Conservation (phyloP, 768 basidiomycete genomes). For the Paxillus ammoniavirescens region DNA sequence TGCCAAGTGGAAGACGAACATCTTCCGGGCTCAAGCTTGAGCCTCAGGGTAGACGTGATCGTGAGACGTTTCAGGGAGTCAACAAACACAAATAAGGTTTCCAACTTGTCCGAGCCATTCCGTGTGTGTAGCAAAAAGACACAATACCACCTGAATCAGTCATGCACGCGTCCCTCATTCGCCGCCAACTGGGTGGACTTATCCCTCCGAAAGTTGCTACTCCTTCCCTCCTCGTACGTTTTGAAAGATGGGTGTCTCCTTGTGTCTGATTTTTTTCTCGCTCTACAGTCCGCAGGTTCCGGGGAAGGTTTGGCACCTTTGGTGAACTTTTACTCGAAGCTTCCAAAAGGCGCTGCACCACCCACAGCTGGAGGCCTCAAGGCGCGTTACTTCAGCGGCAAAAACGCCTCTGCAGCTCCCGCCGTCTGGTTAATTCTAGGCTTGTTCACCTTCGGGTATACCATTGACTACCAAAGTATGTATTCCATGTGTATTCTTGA, state of each 20-base stretch:
- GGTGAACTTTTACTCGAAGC: conserved; percentile 94
- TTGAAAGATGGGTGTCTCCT: not conserved
- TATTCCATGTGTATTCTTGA: conserved; percentile 19
- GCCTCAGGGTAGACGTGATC: conserved; percentile 7
- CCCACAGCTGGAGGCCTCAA: conserved; percentile 66
- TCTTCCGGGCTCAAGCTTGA: too few relatives aligned
- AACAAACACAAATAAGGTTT: conserved; percentile 15
- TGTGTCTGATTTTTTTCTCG: conserved; percentile 6
- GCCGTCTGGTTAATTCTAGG: conserved; percentile 60
- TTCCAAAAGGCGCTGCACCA: conserved; percentile 85
- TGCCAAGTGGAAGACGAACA: too few relatives aligned
- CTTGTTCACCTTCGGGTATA: conserved; percentile 79
- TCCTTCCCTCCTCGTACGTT: conserved; percentile 74
- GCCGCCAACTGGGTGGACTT: conserved; percentile 80
- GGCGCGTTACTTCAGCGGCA: conserved; percentile 79
- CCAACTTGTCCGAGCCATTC: conserved; percentile 17
- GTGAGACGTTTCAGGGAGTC: conserved; percentile 11
- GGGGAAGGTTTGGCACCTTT: conserved; percentile 80
- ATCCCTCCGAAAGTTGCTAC: conserved; percentile 96
- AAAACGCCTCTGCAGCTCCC: conserved; percentile 78
- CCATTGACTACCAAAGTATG: conserved; percentile 88
- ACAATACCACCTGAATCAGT: conserved; percentile 18
- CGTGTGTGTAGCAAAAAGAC: conserved; percentile 9
- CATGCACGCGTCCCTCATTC: conserved; percentile 84
- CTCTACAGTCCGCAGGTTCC: conserved; percentile 68